Evolutionary conservation across 768 basidiomycete species (phyloP), one percentile per base, ranked within the genome.

Genomic region (Russula sp.): DNA sequence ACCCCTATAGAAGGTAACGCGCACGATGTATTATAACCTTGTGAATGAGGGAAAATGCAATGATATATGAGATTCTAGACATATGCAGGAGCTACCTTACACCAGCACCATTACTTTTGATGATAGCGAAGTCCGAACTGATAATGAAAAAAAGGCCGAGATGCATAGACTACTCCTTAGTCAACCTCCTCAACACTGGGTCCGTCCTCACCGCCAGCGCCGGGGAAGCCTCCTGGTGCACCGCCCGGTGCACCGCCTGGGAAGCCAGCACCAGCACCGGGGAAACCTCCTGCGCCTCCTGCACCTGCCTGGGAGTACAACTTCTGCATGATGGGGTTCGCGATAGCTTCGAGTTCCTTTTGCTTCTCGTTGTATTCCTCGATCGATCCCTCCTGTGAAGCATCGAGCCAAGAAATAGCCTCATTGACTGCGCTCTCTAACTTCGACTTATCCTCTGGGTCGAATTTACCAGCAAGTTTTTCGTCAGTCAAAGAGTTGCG

Each of bases 311-410:
- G 71, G 39, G 75, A 69, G 73, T 96, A 95, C 32, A 95, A 81
- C 69, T 79, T 82, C 73, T 81, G 80, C 82, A 83, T 83, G 70
- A 86, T 85, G 11, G 85, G 85, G 74, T 84, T 90, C 69, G 93
- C 90, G 67, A 95, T 71, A 18, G 70, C 76, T 78, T 97, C 94
- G 54, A 98, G 79, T 76, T 97, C 94, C 80, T 95, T 95, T 73
- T 95, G 93, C 77, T 85, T 88, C 70, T 81, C 81, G 74, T 90
- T 90, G 76, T 95, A 94, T 77, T 98, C 95, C 71, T 94, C 91
- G 79, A 92, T 94, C 66, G 88, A 88, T 1, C 83, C 96, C 71
- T 96, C 91, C 71, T 93, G 88, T 42, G 93, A 90, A 60, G 69
- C 74, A 70, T 95, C 93, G 65, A 97, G 85, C 90, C 90, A 93